Base-by-base conservation (phyloP, 371 early-diverging fungal species). In the Mucor velutinosus region DNA sequence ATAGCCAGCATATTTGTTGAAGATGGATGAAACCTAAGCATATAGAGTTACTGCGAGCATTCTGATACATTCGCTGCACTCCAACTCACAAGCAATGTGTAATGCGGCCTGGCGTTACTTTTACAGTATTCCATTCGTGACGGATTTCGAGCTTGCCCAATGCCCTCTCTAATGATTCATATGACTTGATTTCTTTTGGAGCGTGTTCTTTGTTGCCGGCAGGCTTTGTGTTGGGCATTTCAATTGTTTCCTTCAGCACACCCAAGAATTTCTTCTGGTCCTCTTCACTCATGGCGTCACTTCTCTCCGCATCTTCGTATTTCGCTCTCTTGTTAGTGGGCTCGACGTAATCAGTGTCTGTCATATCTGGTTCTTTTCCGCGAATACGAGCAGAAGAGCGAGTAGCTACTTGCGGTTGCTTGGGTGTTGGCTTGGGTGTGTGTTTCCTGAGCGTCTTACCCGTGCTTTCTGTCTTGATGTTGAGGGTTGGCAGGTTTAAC, bases 11-110 rank as follows among this genome's bases (percentile, higher is more conserved):
- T 25, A 62, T 88, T 89, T 39, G 76, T 76, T 14, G 60, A 72
- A 41, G 84, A 84, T 53, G 91, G 92, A 69, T 93, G 91, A 19
- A 91, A 78, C 5, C 90, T 88, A 75, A 74, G 17, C 1, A 27
- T 25, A 14, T 5, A 23, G 0, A 2, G 23, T 27, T 27, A 25
- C 12, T 12, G 12, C 4, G 23, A 0, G 7, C 27, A 11, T 53
- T 27, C 7, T 53, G 14, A 27, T 15, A 11, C 11, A 14, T 4
- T 14, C 37, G 37, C 25, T 58, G 8, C 17, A 12, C 39, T 1
- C n/a, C 19, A 39, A 62, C 70, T 74, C 75, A 77, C 81, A 76
- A 58, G 29, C 71, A 66, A 41, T 58, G 57, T 47, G 81, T 88
- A 62, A 88, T 81, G n/a, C 91, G 77, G 10, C 79, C 80, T 6